Base-by-base conservation (phyloP, 148 eudicot species). In the Cornus florida region DNA sequence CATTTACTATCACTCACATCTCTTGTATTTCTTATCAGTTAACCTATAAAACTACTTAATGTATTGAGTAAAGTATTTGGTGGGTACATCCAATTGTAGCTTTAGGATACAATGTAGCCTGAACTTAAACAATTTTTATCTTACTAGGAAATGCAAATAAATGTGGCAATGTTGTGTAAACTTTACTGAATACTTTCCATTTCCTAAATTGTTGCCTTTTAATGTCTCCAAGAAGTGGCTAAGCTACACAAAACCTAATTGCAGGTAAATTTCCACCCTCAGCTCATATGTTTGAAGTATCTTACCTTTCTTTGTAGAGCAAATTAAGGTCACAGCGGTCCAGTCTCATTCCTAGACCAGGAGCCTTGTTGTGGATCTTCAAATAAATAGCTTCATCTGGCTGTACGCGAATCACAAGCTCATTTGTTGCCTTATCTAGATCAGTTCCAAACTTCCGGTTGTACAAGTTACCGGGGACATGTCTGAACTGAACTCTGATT, bases 401-500 rank as follows among this genome's bases (percentile, higher is more conserved):
- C 48, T 86, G 88, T 7, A 86, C 97, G 59, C 92, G 90, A 41
- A 92, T 59, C 33, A 92, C 88, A 50, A 92, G 92, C 90, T 92
- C 97, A 79, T 92, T 92, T 28, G 91, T 89, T 5, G 90, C 85
- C 66, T 81, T 84, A 69, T 89, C 89, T 33, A 88, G 50, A 75
- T 89, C 86, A 6, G 82, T 77, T 2, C 89, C 90, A 62, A 88
- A 76, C 59, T 78, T 84, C 65, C 71, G 72, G 77, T 82, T 87
- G 81, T 87, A 92, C 72, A 92, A 75, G 80, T 89, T 92, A 50
- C 97, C 97, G 10, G 97, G 97, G 20, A 92, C 97, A 81, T 88
- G 90, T 31, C 91, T 86, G 73, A 92, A 92, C 59, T 88, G 93
- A 71, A 92, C 89, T 64, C 92, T 84, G 67, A 92, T 92, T 73